Evolutionary conservation across 305 asterid genomes (phyloP).

Genomic region (Fraxinus dipetala): DNA sequence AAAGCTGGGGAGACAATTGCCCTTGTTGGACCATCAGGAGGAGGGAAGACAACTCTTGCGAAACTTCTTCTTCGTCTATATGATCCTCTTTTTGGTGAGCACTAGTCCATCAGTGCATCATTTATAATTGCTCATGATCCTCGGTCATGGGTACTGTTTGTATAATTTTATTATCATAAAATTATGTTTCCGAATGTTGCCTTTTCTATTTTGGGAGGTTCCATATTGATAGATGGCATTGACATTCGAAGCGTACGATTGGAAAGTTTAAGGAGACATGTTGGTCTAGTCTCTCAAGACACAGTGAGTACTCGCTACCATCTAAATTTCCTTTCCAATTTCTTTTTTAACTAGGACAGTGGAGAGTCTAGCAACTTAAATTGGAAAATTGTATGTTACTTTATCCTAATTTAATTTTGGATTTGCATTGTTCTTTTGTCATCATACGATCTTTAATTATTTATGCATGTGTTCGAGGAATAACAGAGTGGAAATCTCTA

Average conservation of each 20-base stretch:
- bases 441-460: not conserved
- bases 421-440: not conserved
- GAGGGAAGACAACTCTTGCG: constrained; percentile 84
- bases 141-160: not conserved
- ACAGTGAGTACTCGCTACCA: constrained; percentile 39
- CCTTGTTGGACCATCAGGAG: constrained; percentile 92
- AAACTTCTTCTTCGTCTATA: constrained; percentile 93
- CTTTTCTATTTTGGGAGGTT: constrained; percentile 43
- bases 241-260: constrained; percentile 52
- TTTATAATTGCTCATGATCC: not conserved
- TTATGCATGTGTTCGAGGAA: not conserved
- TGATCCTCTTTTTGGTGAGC: constrained; percentile 69
- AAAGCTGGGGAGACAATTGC: constrained; percentile 91
- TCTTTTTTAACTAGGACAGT: not conserved
- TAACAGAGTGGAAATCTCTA: not conserved
- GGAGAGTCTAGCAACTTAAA: not conserved
- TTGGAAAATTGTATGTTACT: not conserved
- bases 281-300: constrained; percentile 87
- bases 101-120: not conserved
- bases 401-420: not conserved
- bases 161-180: constrained; percentile 18
- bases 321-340: constrained; percentile 6
- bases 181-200: constrained; percentile 17
- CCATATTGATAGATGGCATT: constrained; percentile 63
- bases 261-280: constrained; percentile 73